phyloP scores from a whole-genome alignment of 192 early-diverging fungal species.

The Bifiguratus adelaidae region DNA sequence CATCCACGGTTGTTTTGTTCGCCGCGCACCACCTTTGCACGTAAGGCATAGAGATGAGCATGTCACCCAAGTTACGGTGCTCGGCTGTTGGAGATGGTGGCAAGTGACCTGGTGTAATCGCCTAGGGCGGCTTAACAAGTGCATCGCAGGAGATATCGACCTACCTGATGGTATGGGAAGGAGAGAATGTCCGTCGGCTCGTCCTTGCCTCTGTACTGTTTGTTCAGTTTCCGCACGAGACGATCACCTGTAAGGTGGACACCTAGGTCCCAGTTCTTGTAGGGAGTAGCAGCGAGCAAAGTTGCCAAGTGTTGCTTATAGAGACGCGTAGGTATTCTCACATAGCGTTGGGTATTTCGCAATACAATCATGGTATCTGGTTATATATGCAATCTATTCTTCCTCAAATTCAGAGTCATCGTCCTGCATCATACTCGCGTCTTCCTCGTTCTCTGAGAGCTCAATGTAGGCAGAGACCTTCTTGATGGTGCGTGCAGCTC shows the following conservation, averaged over 20 bases:
- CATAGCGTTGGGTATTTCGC: constrained; percentile 12
- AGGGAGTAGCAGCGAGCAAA: constrained; percentile 36
- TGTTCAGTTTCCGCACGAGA: constrained; percentile 35
- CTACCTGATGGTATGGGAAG: constrained; percentile 47
- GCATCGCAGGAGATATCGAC: background rate
- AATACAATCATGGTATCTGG: constrained; percentile 17
- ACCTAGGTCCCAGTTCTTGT: constrained; percentile 49
- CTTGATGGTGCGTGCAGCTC: no score
- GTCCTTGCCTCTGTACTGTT: constrained; percentile 34
- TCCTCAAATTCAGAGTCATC: no score
- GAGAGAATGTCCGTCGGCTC: constrained; percentile 51
- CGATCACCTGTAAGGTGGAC: constrained; percentile 38
- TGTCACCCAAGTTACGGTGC: constrained; percentile 45
- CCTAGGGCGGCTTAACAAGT: constrained; percentile 8
- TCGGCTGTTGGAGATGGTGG: constrained; percentile 29
- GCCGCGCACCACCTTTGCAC: constrained; percentile 33
- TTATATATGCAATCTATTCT: no score
- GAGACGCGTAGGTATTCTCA: background rate
- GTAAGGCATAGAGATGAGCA: constrained; percentile 46
- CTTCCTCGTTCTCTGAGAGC: no score
- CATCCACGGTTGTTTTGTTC: constrained; percentile 27
- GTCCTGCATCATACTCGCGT: no score
- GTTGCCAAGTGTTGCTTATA: constrained; percentile 16
- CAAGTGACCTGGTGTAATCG: constrained; percentile 19
- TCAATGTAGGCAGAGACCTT: no score